These are phyloP conservation scores for Gentiana macrophylla DNA, from an alignment of 257 asterid genomes.

Conservation along the genomic window DNA sequence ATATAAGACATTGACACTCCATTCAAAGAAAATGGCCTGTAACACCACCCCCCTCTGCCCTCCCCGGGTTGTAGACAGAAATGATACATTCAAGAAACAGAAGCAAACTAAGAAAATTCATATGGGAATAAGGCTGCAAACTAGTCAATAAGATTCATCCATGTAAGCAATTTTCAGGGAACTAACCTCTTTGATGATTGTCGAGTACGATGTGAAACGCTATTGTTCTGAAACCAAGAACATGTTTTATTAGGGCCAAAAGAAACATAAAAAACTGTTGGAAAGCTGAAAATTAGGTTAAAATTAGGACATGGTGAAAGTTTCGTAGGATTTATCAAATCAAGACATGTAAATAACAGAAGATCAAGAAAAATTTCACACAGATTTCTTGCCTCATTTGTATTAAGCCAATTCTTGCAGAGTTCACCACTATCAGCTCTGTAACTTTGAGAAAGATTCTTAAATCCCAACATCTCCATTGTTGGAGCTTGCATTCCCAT, in stretches of 20 bases:
- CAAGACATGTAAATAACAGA: not conserved
- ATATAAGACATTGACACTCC: too few species aligned
- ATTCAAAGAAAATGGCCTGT: too few species aligned
- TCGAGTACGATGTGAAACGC: slow-evolving; percentile 40
- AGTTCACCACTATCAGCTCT: slow-evolving; percentile 76
- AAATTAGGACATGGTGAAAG: too few species aligned
- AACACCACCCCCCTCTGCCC: too few species aligned
- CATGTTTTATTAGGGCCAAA: too few species aligned
- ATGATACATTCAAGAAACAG: too few species aligned
- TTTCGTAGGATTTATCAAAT: not conserved
- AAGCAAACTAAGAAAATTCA: too few species aligned
- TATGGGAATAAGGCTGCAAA: too few species aligned
- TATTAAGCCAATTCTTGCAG: slow-evolving; percentile 76
- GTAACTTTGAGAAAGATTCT: slow-evolving; percentile 45
- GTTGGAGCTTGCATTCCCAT: slow-evolving; percentile 67
- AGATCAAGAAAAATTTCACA: not conserved
- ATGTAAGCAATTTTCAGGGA: not conserved
- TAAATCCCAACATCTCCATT: slow-evolving; percentile 84
- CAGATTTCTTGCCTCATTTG: slow-evolving; percentile 60
- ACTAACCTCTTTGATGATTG: slow-evolving; percentile 67
- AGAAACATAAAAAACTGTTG: too few species aligned
- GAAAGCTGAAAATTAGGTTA: too few species aligned
- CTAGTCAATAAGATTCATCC: too few species aligned
- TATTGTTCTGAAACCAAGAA: slow-evolving; percentile 18
- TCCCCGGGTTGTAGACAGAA: too few species aligned